Conservation (phyloP, 2,329 filamentous ascomycete species). For the Epichloe aotearoae region DNA sequence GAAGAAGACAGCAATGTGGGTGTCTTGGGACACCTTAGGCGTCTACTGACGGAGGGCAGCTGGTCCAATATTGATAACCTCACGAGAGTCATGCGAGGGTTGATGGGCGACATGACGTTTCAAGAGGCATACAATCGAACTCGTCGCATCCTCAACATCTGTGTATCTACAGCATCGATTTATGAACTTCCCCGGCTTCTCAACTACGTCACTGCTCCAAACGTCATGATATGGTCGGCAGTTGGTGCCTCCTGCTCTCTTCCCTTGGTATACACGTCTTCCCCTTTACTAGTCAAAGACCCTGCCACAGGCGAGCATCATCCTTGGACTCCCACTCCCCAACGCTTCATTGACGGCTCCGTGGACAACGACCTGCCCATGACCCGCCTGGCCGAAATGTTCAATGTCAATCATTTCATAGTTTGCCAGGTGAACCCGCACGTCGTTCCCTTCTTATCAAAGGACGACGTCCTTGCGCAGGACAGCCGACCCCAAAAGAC, state of each 20-base stretch:
- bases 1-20: slow-evolving; percentile 44
- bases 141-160: slow-evolving; percentile 81
- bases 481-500: slow-evolving; percentile 14
- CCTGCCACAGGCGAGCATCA: slow-evolving; percentile 62
- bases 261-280: slow-evolving; percentile 71
- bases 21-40: slow-evolving; percentile 53
- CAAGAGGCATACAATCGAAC: slow-evolving; percentile 95
- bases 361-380: slow-evolving; percentile 92
- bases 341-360: slow-evolving; percentile 86
- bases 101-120: slow-evolving; percentile 85
- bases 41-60: slow-evolving; percentile 67
- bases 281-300: slow-evolving; percentile 71
- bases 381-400: slow-evolving; percentile 81
- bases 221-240: slow-evolving; percentile 92
- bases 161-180: slow-evolving; percentile 74
- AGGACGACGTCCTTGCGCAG: slow-evolving; percentile 49
- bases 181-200: slow-evolving; percentile 73
- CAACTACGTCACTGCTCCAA: slow-evolving; percentile 87
- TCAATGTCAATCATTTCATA: slow-evolving; percentile 97
- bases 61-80: slow-evolving; percentile 79
- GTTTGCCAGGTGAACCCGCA: slow-evolving; percentile 96
- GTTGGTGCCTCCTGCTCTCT: slow-evolving; percentile 94
- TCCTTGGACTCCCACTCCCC: slow-evolving; percentile 76
- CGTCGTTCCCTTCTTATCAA: slow-evolving; percentile 71
- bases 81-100: slow-evolving; percentile 62